Evolutionary conservation across 2,329 filamentous ascomycete genomes (phyloP).

Genomic region (Diaporthe destruens): DNA sequence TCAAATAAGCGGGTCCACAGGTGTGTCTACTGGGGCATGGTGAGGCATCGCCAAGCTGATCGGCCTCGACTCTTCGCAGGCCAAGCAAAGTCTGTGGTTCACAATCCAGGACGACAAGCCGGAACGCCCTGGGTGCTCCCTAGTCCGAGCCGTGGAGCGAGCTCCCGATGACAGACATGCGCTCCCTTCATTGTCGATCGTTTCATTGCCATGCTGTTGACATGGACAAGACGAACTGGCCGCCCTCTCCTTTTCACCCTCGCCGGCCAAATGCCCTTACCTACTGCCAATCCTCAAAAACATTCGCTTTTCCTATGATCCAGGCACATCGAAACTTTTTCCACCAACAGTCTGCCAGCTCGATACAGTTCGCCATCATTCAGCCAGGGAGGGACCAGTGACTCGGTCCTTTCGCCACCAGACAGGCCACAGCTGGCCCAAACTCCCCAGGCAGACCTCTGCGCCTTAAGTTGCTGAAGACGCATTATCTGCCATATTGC

Average conservation of each 20-base stretch:
- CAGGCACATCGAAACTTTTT: background rate
- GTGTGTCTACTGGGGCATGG: background rate
- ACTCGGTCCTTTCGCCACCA: slow-evolving; percentile 1
- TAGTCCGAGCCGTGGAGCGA: background rate
- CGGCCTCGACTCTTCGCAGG: slow-evolving; percentile 30
- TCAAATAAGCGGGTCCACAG: slow-evolving; percentile 25
- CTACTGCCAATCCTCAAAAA: background rate
- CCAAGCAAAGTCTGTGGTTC: slow-evolving; percentile 29
- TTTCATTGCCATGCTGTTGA: slow-evolving; percentile 12
- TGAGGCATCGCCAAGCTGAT: slow-evolving; percentile 32
- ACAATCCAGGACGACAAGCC: slow-evolving; percentile 23
- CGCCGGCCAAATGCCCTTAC: background rate
- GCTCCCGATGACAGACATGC: background rate
- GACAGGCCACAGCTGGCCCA: background rate
- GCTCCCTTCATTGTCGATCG: slow-evolving; percentile 3
- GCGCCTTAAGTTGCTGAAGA: background rate
- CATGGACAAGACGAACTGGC: slow-evolving; percentile 19
- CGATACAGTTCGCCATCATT: no score
- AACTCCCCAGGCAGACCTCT: slow-evolving; percentile 1
- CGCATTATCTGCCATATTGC: background rate
- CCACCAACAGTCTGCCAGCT: background rate
- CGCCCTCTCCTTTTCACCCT: slow-evolving; percentile 4
- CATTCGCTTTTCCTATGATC: background rate
- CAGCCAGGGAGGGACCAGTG: background rate
- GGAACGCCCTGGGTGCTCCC: slow-evolving; percentile 22